Base-by-base conservation (phyloP, 2,329 filamentous ascomycete species). In the Trichoderma koningiopsis region DNA sequence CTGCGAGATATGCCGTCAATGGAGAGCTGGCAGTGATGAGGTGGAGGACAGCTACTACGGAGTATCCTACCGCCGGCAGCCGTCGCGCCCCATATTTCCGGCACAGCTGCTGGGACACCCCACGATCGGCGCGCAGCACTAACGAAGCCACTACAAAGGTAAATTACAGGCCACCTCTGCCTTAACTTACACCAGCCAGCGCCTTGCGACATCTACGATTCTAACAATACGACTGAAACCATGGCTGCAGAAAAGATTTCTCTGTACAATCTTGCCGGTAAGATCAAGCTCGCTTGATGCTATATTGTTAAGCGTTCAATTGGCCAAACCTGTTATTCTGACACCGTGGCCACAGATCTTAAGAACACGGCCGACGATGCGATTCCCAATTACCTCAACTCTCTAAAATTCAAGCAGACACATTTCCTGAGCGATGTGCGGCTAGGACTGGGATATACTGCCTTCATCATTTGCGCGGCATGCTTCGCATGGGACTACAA, bases 291-390 rank as follows among this genome's bases (percentile, higher is more conserved):
- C 5, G n/a, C 2, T 24, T 24, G 19, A n/a, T 35, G n/a, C 7
- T 53, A 5, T 16, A 19, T 40, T 4, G 31, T 19, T 27, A 6
- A 19, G 22, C n/a, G 37, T 27, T 27, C 4, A 29, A 37, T 27
- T 47, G 2, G 27, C 6, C 31, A 11, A 35, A 49, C 8, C 53
- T 2, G 10, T 49, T 47, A 16, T 33, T 22, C 63, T 71, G 47
- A 71, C 57, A 47, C 58, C 53, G 66, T 70, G 69, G 53, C 69
- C 66, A 33, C 78, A 97, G 96, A 98, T 79, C 91, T 99, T 72
- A 98, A 98, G 82, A 97, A 96, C 83, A 96, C 94, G 49, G 93
- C 92, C 73, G 96, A 99, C 83, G 96, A 99, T 82, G 93, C 94
- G 69, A 90, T 99, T 70, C 89, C 92, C 70, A 94, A 96, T 82